Percentiles rank a stretch among this genome's conserved stretches.
Evolutionary conservation across 2,329 filamentous ascomycete species (phyloP).

Genomic region (Arthrobotrys iridis): DNA sequence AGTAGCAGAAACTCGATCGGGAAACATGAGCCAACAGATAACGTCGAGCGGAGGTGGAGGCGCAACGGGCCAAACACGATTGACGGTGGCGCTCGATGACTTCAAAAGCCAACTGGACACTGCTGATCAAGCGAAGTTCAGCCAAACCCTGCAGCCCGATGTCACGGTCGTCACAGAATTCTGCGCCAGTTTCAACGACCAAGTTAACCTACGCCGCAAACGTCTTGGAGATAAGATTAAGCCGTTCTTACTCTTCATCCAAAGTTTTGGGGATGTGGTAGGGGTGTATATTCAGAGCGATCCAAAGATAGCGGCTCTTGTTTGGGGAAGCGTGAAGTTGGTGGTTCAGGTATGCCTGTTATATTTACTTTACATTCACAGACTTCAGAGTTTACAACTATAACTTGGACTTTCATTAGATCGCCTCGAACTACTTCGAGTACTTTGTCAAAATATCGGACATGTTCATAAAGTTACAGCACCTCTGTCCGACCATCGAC

Average conservation of each 20-base stretch:
- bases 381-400: too few relatives aligned
- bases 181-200: conserved; percentile 3
- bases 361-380: neutral
- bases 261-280: conserved; percentile 61
- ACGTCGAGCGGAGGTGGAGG: neutral
- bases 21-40: neutral
- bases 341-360: conserved; percentile 60
- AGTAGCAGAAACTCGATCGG: too few relatives aligned
- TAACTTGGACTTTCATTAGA: conserved; percentile 54
- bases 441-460: conserved; percentile 63
- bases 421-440: conserved; percentile 60
- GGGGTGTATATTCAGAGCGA: conserved; percentile 62
- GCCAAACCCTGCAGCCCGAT: conserved; percentile 23
- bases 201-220: conserved; percentile 17
- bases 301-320: conserved; percentile 61
- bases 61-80: neutral
- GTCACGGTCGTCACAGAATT: conserved; percentile 8
- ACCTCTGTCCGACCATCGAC: conserved; percentile 60
- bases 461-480: conserved; percentile 61
- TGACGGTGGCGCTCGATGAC: conserved; percentile 2
- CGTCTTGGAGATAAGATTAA: conserved; percentile 30
- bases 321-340: conserved; percentile 64
- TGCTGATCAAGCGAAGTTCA: conserved; percentile 1
- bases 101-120: conserved; percentile 11
- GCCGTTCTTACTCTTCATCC: conserved; percentile 61